Conservation (phyloP, 257 asterid genomes). For the Plectranthus barbatus region DNA sequence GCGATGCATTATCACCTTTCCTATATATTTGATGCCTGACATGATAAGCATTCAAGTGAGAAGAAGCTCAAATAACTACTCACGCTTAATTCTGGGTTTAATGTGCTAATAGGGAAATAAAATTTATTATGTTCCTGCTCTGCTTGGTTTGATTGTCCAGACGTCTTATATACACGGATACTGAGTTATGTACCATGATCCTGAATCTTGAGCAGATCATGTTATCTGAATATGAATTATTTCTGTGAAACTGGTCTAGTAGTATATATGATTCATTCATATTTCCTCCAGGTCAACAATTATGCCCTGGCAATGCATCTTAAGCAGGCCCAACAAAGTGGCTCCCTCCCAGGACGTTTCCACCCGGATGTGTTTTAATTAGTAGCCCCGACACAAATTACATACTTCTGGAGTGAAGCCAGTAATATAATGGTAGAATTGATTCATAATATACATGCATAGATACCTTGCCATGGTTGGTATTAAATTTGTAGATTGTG, state of each 20-base stretch:
- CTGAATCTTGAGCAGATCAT: background rate
- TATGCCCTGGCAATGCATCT: constrained; percentile 79
- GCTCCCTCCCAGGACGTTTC: constrained; percentile 65
- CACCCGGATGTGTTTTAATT: constrained; percentile 76
- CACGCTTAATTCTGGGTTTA: background rate
- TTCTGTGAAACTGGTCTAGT: background rate
- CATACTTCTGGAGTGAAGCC: background rate
- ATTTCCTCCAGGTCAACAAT: constrained; percentile 22
- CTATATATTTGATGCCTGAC: background rate
- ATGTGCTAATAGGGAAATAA: background rate
- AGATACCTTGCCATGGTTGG: background rate
- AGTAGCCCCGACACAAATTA: background rate
- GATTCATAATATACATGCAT: background rate
- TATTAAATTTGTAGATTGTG: background rate
- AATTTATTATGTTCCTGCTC: background rate
- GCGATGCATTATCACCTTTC: background rate
- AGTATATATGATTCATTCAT: background rate
- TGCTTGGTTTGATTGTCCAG: background rate
- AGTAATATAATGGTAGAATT: background rate
- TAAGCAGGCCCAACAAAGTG: constrained; percentile 77
- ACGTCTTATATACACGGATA: background rate
- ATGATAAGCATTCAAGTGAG: background rate
- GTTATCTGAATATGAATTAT: background rate
- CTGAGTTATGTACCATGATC: background rate
- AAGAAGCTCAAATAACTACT: background rate